A percentile compares a stretch with the other conserved stretches of the same genome.
These are phyloP conservation scores for Murraya paniculata DNA, from an alignment of 345 rosid genomes.

Conservation along the genomic window DNA sequence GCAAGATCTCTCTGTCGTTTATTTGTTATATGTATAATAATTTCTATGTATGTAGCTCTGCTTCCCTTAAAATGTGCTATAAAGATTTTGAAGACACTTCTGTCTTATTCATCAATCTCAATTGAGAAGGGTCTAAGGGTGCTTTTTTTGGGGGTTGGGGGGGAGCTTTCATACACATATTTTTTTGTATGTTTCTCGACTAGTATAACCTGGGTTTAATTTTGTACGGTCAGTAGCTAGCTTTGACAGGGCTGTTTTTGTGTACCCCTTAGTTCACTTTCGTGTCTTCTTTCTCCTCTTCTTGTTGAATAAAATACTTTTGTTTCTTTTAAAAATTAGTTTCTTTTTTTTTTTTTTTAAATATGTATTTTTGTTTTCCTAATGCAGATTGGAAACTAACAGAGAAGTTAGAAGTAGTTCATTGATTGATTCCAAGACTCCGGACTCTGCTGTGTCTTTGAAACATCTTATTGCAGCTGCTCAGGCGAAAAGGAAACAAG, in stretches of 20 bases:
- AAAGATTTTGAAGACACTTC: neutral
- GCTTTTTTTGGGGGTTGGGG: neutral
- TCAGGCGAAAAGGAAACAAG: slow-evolving; percentile 83
- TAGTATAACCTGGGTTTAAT: neutral
- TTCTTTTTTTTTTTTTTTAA: neutral
- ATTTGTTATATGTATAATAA: slow-evolving; percentile 7
- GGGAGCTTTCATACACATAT: neutral
- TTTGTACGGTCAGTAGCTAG: neutral
- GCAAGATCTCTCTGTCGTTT: slow-evolving; percentile 17
- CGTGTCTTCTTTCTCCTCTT: neutral
- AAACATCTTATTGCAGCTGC: slow-evolving; percentile 93
- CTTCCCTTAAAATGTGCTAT: neutral
- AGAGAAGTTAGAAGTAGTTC: slow-evolving; percentile 38
- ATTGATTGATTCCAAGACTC: slow-evolving; percentile 44
- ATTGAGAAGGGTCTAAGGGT: neutral
- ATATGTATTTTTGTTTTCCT: neutral
- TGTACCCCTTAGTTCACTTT: neutral
- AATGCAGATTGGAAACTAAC: slow-evolving; percentile 40
- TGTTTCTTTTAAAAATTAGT: neutral
- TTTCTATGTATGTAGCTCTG: neutral
- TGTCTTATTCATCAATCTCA: neutral
- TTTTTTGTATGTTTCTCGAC: neutral
- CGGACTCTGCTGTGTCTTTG: slow-evolving; percentile 66
- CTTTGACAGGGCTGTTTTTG: neutral
- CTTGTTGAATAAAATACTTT: slow-evolving; percentile 1